phyloP scores from a whole-genome alignment of 768 basidiomycete species.

The Mycena crocata region DNA sequence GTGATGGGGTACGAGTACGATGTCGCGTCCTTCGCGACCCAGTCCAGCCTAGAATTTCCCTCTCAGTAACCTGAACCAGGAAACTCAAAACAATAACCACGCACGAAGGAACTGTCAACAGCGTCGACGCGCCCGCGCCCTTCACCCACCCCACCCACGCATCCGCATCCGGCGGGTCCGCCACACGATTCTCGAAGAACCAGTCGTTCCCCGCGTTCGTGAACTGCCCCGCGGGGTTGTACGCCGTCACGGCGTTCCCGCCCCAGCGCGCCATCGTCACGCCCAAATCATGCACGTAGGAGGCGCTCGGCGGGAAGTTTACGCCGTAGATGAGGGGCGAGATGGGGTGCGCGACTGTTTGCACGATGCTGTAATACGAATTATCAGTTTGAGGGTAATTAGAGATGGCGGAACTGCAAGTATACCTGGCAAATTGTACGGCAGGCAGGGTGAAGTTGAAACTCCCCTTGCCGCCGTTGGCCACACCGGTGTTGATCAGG shows the following conservation, averaged over 20 bases:
- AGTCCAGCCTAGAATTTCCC: slow-evolving; percentile 56
- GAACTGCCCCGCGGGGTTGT: slow-evolving; percentile 62
- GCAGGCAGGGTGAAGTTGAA: slow-evolving; percentile 58
- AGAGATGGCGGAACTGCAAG: too few species aligned
- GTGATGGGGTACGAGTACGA: slow-evolving; percentile 64
- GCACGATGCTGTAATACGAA: slow-evolving; percentile 46
- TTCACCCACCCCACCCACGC: slow-evolving; percentile 62
- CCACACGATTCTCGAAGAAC: slow-evolving; percentile 65
- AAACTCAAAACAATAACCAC: slow-evolving; percentile 33
- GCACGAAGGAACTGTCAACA: slow-evolving; percentile 64
- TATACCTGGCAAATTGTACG: slow-evolving; percentile 55
- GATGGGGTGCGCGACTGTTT: slow-evolving; percentile 51
- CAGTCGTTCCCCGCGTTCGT: slow-evolving; percentile 67
- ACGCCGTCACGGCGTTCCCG: slow-evolving; percentile 66
- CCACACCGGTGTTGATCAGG: slow-evolving; percentile 41
- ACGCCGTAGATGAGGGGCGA: slow-evolving; percentile 64
- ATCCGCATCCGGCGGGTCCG: slow-evolving; percentile 54
- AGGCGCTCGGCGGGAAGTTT: slow-evolving; percentile 62
- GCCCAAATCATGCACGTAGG: slow-evolving; percentile 61
- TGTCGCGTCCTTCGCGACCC: slow-evolving; percentile 65
- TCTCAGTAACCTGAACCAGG: background rate
- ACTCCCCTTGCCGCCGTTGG: slow-evolving; percentile 49
- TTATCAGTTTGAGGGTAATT: background rate
- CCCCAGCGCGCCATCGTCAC: slow-evolving; percentile 66
- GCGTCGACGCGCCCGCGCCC: slow-evolving; percentile 54